Conservation (phyloP, 352 stramenopile species). For the Pythium oligandrum region DNA sequence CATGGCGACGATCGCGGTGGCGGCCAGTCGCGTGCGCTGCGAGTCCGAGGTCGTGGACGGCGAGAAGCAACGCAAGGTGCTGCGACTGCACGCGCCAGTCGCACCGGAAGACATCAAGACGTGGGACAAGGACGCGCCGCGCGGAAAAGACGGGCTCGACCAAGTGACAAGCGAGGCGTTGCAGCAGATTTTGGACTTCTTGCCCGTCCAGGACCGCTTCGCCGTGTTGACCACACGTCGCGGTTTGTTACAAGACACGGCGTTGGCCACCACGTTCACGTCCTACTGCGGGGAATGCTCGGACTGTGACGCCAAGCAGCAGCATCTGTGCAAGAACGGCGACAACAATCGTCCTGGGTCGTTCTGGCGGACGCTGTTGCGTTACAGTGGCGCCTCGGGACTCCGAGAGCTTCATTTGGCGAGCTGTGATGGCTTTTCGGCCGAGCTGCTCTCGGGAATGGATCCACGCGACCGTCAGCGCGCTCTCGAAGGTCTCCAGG, state of each 20-base stretch:
- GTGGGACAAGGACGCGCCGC: neutral
- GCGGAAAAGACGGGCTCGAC: constrained; percentile 5
- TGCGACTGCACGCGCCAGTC: neutral
- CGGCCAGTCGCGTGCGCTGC: neutral
- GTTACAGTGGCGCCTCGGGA: constrained; percentile 16
- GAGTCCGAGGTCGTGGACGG: neutral
- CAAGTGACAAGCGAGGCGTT: constrained; percentile 37
- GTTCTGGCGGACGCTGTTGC: constrained; percentile 62
- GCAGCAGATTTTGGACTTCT: constrained; percentile 51
- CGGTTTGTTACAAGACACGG: constrained; percentile 31
- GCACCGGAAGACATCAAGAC: neutral
- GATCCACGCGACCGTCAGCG: constrained; percentile 13
- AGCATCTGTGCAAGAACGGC: constrained; percentile 43
- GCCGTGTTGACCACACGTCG: constrained; percentile 41
- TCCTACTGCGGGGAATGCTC: constrained; percentile 65
- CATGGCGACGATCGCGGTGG: neutral
- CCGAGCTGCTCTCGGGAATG: constrained; percentile 22
- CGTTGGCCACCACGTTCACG: constrained; percentile 29
- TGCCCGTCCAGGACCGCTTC: constrained; percentile 54
- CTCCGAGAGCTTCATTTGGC: constrained; percentile 55
- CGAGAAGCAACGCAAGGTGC: neutral
- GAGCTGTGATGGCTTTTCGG: constrained; percentile 41
- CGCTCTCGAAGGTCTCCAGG: constrained; percentile 36
- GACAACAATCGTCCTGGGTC: constrained; percentile 24
- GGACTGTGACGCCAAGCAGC: constrained; percentile 23